These are phyloP conservation scores for Paramecium sonneborni DNA, from an alignment of 73 alveolate genomes.

Conservation along the genomic window DNA sequence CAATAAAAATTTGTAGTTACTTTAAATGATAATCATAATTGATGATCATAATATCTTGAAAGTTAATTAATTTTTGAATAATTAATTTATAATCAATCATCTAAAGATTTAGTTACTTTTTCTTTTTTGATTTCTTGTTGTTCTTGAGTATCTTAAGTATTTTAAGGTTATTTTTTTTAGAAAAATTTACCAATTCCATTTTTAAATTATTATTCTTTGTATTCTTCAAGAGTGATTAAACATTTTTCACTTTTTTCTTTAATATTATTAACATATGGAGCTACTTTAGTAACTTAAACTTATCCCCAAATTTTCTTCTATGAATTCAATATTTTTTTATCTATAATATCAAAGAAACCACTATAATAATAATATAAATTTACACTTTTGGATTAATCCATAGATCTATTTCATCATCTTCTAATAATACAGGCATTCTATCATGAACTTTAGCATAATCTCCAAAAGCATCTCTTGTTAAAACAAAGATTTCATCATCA, in stretches of 20 bases:
- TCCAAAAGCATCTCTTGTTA: conserved; percentile 69
- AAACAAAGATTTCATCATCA: conserved; percentile 55
- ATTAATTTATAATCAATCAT: conserved; percentile 4
- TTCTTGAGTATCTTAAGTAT: background rate
- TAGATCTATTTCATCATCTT: conserved; percentile 64
- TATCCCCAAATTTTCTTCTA: conserved; percentile 24
- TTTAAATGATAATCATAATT: too few relatives aligned
- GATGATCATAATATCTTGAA: background rate
- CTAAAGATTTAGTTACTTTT: conserved; percentile 31
- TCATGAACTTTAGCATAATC: conserved; percentile 63
- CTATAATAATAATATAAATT: background rate
- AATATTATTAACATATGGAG: conserved; percentile 28
- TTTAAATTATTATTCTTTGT: conserved; percentile 43
- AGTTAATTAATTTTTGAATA: background rate
- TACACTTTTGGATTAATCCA: conserved; percentile 59
- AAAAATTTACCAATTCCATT: conserved; percentile 63
- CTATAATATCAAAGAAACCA: conserved; percentile 21
- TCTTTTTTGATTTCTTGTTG: background rate
- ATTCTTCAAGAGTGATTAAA: conserved; percentile 46
- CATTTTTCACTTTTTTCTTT: conserved; percentile 52
- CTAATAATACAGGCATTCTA: conserved; percentile 67
- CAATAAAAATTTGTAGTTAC: too few relatives aligned
- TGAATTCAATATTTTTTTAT: conserved; percentile 46
- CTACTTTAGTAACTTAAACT: background rate
- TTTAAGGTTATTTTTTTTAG: background rate